Evolutionary conservation across 495 filamentous ascomycete genomes (phyloP).

Genomic region (Neurospora pannonica): DNA sequence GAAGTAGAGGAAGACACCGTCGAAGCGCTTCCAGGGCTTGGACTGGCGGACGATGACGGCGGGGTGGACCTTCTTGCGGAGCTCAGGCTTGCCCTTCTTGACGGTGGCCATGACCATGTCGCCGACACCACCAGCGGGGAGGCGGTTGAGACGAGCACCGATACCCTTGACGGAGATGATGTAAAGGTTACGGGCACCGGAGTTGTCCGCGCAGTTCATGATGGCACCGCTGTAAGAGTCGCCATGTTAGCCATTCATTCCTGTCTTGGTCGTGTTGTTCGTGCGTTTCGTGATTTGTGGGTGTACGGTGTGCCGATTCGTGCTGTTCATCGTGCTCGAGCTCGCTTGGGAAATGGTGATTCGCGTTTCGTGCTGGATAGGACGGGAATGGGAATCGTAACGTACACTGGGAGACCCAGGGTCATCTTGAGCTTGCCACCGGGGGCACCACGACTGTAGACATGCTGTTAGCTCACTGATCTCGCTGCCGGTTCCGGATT

Average conservation of each 20-base stretch:
- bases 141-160: conserved; percentile 94
- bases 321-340: background rate
- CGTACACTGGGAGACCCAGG: conserved; percentile 98
- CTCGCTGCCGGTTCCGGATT: background rate
- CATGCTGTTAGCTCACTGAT: conserved; percentile 13
- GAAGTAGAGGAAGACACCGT: conserved; percentile 99
- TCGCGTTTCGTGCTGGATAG: conserved; percentile 6
- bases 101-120: conserved; percentile 99
- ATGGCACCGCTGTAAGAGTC: conserved; percentile 67
- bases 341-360: background rate
- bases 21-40: conserved; percentile 97
- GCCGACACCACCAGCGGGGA: conserved; percentile 94
- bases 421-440: conserved; percentile 99
- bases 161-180: conserved; percentile 99
- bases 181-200: conserved; percentile 97
- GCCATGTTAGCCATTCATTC: conserved; percentile 12
- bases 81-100: conserved; percentile 99
- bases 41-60: conserved; percentile 95
- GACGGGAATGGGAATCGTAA: conserved; percentile 22
- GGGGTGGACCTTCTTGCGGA: conserved; percentile 99
- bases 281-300: background rate
- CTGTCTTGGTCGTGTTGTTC: background rate
- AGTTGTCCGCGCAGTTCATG: conserved; percentile 97
- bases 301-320: background rate
- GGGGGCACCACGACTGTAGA: conserved; percentile 70